These are phyloP conservation scores for Candida piceae DNA, from an alignment of 805 yeast species.

Conservation along the genomic window DNA sequence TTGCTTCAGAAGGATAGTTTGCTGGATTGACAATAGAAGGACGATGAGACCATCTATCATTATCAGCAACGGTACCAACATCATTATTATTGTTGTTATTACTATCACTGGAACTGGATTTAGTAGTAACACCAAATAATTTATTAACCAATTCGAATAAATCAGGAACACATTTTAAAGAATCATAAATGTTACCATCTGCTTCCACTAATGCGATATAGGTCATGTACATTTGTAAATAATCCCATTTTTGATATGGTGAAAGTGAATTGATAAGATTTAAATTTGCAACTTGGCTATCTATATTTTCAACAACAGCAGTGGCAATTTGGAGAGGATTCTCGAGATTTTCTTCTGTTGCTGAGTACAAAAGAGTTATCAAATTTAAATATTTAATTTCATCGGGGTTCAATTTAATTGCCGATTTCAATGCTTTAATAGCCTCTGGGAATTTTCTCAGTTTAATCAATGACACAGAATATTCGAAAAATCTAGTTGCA, in stretches of 20 bases:
- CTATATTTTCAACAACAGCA: conserved; percentile 43
- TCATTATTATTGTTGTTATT: neutral
- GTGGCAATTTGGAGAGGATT: conserved; percentile 40
- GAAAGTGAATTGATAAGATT: too few species aligned
- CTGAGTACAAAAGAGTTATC: conserved; percentile 56
- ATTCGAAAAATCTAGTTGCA: conserved; percentile 31
- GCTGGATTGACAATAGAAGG: conserved; percentile 12
- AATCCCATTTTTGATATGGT: conserved; percentile 36
- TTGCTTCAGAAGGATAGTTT: neutral
- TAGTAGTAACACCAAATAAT: conserved; percentile 14
- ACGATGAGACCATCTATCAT: conserved; percentile 10
- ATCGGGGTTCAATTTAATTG: conserved; percentile 46
- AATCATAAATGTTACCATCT: conserved; percentile 49
- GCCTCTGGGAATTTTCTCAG: conserved; percentile 39
- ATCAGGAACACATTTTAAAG: conserved; percentile 62
- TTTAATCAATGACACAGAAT: conserved; percentile 45
- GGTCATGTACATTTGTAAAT: conserved; percentile 68
- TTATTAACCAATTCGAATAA: conserved; percentile 54
- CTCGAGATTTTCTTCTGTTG: conserved; percentile 44
- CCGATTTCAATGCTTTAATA: conserved; percentile 40
- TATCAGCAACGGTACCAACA: neutral
- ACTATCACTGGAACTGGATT: conserved; percentile 1
- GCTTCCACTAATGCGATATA: conserved; percentile 67
- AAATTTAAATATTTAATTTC: conserved; percentile 64
- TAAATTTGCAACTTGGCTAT: too few species aligned